These are phyloP conservation scores for Daldinia loculata DNA, from an alignment of 495 filamentous ascomycete genomes.

Conservation along the genomic window DNA sequence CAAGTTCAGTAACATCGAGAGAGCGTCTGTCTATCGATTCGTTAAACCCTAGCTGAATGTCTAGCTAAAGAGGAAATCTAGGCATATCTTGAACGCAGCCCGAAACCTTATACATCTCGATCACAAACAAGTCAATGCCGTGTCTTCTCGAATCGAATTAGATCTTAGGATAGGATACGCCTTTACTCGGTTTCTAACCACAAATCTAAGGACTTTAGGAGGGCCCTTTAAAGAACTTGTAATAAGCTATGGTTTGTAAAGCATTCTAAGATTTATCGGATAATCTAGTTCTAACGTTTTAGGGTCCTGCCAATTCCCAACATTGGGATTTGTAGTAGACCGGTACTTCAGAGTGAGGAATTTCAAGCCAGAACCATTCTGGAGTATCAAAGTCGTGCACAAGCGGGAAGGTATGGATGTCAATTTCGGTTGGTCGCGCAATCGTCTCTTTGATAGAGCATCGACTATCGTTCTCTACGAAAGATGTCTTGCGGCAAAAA, in stretches of 20 bases:
- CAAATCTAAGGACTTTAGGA: conserved; percentile 73
- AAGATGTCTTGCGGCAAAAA: conserved; percentile 78
- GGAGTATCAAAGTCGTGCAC: conserved; percentile 87
- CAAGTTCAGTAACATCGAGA: conserved; percentile 93
- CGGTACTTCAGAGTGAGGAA: conserved; percentile 91
- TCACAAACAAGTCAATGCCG: conserved; percentile 85
- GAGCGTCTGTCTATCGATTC: conserved; percentile 67
- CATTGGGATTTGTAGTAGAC: conserved; percentile 95
- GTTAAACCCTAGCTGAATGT: neutral
- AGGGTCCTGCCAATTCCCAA: conserved; percentile 98
- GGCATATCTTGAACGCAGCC: conserved; percentile 87
- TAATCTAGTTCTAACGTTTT: conserved; percentile 20
- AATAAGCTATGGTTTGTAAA: conserved; percentile 82
- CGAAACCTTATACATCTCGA: conserved; percentile 79
- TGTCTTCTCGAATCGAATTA: conserved; percentile 88
- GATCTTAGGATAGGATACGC: conserved; percentile 90
- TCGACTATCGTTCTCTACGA: conserved; percentile 85
- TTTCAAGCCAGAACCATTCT: conserved; percentile 92
- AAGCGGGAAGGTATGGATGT: conserved; percentile 80
- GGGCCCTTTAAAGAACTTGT: conserved; percentile 67
- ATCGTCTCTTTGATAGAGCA: conserved; percentile 87
- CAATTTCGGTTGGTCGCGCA: conserved; percentile 83
- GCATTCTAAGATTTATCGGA: conserved; percentile 14
- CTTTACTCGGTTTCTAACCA: conserved; percentile 89
- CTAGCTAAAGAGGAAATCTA: conserved; percentile 42